Base-by-base conservation (phyloP, 805 yeast genomes). In the Cephaloascus albidus region DNA sequence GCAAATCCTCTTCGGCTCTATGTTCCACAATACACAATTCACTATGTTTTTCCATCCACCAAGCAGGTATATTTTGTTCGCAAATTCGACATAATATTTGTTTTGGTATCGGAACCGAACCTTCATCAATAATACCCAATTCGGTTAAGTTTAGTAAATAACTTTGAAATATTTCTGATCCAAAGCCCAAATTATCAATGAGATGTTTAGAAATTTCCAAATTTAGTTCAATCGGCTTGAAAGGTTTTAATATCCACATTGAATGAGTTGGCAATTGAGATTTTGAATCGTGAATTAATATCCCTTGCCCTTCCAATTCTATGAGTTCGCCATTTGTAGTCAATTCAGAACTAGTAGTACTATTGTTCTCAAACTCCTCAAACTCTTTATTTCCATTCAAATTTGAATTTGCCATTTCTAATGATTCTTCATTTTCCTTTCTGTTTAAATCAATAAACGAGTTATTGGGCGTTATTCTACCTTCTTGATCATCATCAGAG, bases 1-100 rank as follows among this genome's bases (percentile, higher is more conserved):
- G 85, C 8, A 90, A 76, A 27, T 80, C 79, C 47, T 87, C 88
- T 51, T 81, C 88, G 10, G 84, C 75, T 50, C 79, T 74, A 59
- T 88, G 95, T 55, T 89, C 97, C 28, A 85, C 74, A 20, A 85
- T 67, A 51, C 99, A 93, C 36, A 85, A 63, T 52, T 88, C 93
- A 1, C 90, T 81, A 59, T 93, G 99, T 37, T 81, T 73, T 50
- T 90, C 98, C 32, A 93, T 67, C 83, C 95, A 93, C 98, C 98
- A 93, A 3, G 88, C 84, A 3, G 95, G 96, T n/a, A 88, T 79
- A 36, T 74, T 74, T 23, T 79, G 78, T 53, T 93, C 99, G 60
- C 99, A 93, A 20, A 93, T 88, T 36, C 96, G 72, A 57, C 99
- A 93, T 26, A 93, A 63, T 30, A 85, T 87, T 41, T 78, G 71